These are phyloP conservation scores for Bolboschoenus planiculmis DNA, from an alignment of 176 grass and related monocot genomes.

Conservation along the genomic window DNA sequence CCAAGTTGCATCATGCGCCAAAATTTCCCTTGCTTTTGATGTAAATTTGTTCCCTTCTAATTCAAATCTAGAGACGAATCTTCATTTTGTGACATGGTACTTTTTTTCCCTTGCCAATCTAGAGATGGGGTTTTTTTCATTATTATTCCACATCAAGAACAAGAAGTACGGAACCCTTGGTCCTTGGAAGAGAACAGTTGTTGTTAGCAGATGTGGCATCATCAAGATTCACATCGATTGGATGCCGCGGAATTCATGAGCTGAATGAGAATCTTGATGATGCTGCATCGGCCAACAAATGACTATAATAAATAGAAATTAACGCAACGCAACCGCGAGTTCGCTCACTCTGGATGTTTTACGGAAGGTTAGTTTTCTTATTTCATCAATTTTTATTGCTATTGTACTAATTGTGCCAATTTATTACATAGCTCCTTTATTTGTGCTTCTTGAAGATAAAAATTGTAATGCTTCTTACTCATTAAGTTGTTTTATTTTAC, in stretches of 20 bases:
- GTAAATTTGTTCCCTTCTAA: not conserved
- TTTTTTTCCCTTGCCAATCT: not conserved
- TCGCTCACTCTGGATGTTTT: not conserved
- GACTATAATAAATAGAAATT: slow-evolving; percentile 22
- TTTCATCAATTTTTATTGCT: not conserved
- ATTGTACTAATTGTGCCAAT: not conserved
- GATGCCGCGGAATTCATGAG: not conserved
- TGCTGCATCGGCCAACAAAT: slow-evolving; percentile 70
- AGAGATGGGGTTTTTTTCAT: not conserved
- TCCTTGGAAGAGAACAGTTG: slow-evolving; percentile 25
- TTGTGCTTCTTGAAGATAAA: not conserved
- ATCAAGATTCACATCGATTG: slow-evolving; percentile 67
- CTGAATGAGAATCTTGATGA: slow-evolving; percentile 77
- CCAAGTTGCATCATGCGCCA: slow-evolving; percentile 14
- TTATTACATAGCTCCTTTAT: not conserved
- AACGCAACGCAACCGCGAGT: not conserved
- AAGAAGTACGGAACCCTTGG: not conserved
- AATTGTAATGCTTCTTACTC: not conserved
- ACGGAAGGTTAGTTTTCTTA: slow-evolving; percentile 15
- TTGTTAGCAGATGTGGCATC: slow-evolving; percentile 54
- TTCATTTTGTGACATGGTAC: not conserved
- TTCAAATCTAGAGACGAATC: slow-evolving; percentile 14
- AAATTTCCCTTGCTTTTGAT: slow-evolving; percentile 15
- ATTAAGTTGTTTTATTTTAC: not conserved
- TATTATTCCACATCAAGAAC: not conserved